phyloP scores from a whole-genome alignment of 2,329 filamentous ascomycete genomes.

The Tricladium varicosporioides region DNA sequence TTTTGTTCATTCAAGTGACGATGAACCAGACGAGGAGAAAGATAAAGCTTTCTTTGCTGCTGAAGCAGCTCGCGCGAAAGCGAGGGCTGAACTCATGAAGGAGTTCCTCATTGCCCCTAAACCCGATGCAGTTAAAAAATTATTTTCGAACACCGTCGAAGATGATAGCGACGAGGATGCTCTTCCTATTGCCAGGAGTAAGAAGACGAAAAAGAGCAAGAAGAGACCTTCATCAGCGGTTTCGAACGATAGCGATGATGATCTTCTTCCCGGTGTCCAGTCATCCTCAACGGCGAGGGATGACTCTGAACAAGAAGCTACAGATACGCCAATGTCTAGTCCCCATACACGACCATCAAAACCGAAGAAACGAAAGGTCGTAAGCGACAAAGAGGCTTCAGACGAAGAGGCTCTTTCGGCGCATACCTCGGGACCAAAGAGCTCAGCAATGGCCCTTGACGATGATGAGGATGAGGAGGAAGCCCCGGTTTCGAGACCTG shows the following conservation, averaged over 20 bases:
- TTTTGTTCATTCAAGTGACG: constrained; percentile 80
- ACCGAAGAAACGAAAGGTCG: constrained; percentile 39
- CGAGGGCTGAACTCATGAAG: constrained; percentile 31
- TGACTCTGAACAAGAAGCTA: constrained; percentile 36
- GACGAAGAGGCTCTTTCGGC: constrained; percentile 19
- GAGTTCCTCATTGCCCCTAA: constrained; percentile 18
- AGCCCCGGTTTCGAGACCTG: constrained; percentile 34
- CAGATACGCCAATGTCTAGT: constrained; percentile 41
- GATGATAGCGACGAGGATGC: constrained; percentile 30
- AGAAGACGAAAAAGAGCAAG: constrained; percentile 4
- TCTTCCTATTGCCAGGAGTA: constrained; percentile 12
- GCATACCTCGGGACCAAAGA: constrained; percentile 23
- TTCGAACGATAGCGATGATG: constrained; percentile 30
- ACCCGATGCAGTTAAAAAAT: constrained; percentile 14
- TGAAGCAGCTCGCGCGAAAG: constrained; percentile 65
- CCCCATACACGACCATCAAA: constrained; percentile 34
- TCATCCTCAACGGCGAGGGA: constrained; percentile 25
- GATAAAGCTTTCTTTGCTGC: constrained; percentile 73
- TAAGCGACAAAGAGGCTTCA: constrained; percentile 30
- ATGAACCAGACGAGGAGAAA: constrained; percentile 79
- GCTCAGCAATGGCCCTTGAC: constrained; percentile 19
- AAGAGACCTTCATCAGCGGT: constrained; percentile 26
- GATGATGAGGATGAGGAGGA: constrained; percentile 44
- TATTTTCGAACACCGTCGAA: constrained; percentile 12
- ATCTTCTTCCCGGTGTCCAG: constrained; percentile 23